phyloP scores from a whole-genome alignment of 176 grass and related monocot genomes.

The Stipa capillata region DNA sequence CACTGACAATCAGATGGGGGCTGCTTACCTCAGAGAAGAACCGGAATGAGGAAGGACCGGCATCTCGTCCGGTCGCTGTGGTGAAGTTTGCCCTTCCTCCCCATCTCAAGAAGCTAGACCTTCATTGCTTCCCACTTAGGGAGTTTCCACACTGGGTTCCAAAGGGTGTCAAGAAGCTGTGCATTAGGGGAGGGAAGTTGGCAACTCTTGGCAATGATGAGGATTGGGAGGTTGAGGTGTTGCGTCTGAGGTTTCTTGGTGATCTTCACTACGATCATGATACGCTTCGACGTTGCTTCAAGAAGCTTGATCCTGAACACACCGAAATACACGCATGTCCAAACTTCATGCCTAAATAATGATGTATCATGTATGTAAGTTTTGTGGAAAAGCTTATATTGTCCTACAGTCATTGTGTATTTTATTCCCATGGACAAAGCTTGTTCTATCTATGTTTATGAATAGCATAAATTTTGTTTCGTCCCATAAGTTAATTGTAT shows the following conservation, averaged over 20 bases:
- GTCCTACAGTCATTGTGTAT: no score
- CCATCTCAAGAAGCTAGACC: slow-evolving; percentile 40
- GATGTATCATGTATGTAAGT: no score
- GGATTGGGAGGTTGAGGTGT: slow-evolving; percentile 24
- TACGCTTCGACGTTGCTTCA: background rate
- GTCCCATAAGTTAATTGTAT: no score
- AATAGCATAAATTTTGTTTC: no score
- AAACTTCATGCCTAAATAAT: background rate
- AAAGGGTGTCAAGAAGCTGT: slow-evolving; percentile 28
- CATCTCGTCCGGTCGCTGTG: background rate
- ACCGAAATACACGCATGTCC: slow-evolving; percentile 11
- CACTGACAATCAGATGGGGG: no score
- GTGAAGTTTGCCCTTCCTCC: background rate
- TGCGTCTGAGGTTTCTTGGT: slow-evolving; percentile 32
- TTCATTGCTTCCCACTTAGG: slow-evolving; percentile 24
- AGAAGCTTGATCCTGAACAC: background rate
- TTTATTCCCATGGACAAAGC: no score
- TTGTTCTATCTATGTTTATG: no score
- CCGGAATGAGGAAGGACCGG: no score
- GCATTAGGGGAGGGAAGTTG: slow-evolving; percentile 48
- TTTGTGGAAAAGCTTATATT: no score
- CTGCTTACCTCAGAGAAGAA: no score
- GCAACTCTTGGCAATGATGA: background rate
- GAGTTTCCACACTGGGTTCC: slow-evolving; percentile 28
- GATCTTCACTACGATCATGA: slow-evolving; percentile 4